Evolutionary conservation across 495 filamentous ascomycete genomes (phyloP).

Genomic region (Mycothermus thermophilus): DNA sequence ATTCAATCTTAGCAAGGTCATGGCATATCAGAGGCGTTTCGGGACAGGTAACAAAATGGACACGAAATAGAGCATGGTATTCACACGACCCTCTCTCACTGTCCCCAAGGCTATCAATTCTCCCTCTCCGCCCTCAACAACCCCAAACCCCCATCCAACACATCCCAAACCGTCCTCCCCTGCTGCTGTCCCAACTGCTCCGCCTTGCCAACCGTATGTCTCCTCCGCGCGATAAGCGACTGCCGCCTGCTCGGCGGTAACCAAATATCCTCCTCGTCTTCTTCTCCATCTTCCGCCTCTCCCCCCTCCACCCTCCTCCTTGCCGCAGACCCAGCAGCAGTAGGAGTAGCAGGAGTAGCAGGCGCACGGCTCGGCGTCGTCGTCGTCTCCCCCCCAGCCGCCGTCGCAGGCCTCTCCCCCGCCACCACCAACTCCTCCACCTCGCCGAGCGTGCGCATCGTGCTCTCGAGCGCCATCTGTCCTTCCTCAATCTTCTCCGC

Average conservation of each 20-base stretch:
- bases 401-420: too few relatives aligned
- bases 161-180: conserved; percentile 28
- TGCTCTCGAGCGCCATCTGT: conserved; percentile 28
- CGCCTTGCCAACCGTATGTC: conserved; percentile 14
- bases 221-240: conserved; percentile 11
- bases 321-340: too few relatives aligned
- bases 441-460: conserved; percentile 26
- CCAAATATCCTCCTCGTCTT: conserved; percentile 22
- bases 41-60: conserved; percentile 6
- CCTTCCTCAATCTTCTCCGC: conserved; percentile 36
- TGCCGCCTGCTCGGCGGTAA: conserved; percentile 14
- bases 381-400: too few relatives aligned
- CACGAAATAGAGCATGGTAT: too few relatives aligned
- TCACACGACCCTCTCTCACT: too few relatives aligned
- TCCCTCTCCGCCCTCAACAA: conserved; percentile 19
- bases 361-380: too few relatives aligned
- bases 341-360: too few relatives aligned
- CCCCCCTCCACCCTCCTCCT: too few relatives aligned
- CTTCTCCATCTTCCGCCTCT: conserved; percentile 8
- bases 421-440: conserved; percentile 25
- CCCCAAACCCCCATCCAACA: conserved; percentile 33
- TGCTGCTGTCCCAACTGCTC: conserved; percentile 12
- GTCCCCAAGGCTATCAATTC: too few relatives aligned
- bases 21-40: conserved; percentile 6
- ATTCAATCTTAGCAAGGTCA: conserved; percentile 1